Evolutionary conservation across 768 basidiomycete species (phyloP).

Genomic region (Paxillus involutus): DNA sequence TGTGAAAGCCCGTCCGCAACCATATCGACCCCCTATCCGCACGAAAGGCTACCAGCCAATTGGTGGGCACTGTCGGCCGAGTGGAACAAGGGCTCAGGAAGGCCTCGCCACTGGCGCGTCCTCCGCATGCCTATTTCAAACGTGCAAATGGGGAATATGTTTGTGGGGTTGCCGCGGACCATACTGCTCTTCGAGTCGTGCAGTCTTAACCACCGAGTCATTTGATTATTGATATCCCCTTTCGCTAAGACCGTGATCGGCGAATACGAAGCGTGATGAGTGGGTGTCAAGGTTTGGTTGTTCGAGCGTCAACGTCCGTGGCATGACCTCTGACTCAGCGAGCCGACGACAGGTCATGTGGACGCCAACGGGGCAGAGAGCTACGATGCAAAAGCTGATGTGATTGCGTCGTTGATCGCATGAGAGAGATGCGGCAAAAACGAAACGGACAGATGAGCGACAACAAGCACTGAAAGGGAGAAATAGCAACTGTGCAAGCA

Average conservation of each 20-base stretch:
- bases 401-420: slow-evolving; percentile 10
- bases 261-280: too few relatives aligned
- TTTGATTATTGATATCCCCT: not conserved
- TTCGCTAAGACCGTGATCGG: too few relatives aligned
- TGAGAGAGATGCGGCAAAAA: slow-evolving; percentile 6
- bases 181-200: not conserved
- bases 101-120: too few relatives aligned
- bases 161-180: too few relatives aligned
- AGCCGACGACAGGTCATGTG: not conserved
- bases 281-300: not conserved
- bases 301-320: not conserved
- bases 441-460: slow-evolving; percentile 9
- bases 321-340: not conserved
- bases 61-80: too few relatives aligned
- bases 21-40: too few relatives aligned
- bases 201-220: not conserved
- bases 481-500: slow-evolving; percentile 6
- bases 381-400: slow-evolving; percentile 16
- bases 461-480: slow-evolving; percentile 4
- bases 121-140: too few relatives aligned
- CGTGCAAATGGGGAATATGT: too few relatives aligned
- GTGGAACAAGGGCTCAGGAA: too few relatives aligned
- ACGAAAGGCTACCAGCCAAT: too few relatives aligned
- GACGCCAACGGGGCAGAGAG: not conserved
- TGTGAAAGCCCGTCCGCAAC: too few relatives aligned